These are phyloP conservation scores for Aspergillus fumigatus DNA, from an alignment of 2,329 filamentous ascomycete genomes.

Conservation along the genomic window DNA sequence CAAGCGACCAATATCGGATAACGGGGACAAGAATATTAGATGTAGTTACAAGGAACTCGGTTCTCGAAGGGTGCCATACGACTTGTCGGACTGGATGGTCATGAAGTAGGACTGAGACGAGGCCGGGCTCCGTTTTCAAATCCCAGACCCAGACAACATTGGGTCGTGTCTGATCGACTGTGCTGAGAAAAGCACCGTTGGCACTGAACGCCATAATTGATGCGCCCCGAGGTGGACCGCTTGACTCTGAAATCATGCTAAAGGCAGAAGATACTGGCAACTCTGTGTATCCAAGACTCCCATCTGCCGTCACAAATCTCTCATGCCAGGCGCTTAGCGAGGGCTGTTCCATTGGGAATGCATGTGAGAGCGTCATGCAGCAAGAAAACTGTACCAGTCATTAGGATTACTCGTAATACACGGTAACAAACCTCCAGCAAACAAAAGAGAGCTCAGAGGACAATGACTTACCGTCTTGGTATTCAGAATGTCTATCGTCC, in stretches of 20 bases:
- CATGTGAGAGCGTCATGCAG: slow-evolving; percentile 31
- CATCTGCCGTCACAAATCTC: slow-evolving; percentile 23
- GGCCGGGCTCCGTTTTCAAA: slow-evolving; percentile 22
- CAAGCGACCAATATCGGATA: slow-evolving; percentile 32
- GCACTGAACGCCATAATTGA: slow-evolving; percentile 38
- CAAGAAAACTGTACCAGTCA: slow-evolving; percentile 25
- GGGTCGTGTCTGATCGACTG: slow-evolving; percentile 36
- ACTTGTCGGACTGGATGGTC: slow-evolving; percentile 39
- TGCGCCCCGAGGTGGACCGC: slow-evolving; percentile 31
- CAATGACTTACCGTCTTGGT: slow-evolving; percentile 36
- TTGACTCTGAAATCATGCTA: slow-evolving; percentile 25
- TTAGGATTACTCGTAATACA: slow-evolving; percentile 1
- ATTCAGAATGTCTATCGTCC: slow-evolving; percentile 45
- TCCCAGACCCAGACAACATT: slow-evolving; percentile 46
- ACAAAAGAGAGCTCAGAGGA: background rate
- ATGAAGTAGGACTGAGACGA: slow-evolving; percentile 38
- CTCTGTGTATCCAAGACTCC: slow-evolving; percentile 33
- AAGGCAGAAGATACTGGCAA: slow-evolving; percentile 36
- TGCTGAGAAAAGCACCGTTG: slow-evolving; percentile 34
- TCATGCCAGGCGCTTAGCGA: slow-evolving; percentile 35
- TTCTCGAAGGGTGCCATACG: slow-evolving; percentile 35
- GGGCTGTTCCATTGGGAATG: slow-evolving; percentile 26
- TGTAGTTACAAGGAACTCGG: slow-evolving; percentile 37
- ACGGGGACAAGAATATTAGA: slow-evolving; percentile 29
- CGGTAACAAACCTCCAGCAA: background rate